Evolutionary conservation across 2,329 filamentous ascomycete species (phyloP).

Genomic region (Akanthomyces dipterigenus): DNA sequence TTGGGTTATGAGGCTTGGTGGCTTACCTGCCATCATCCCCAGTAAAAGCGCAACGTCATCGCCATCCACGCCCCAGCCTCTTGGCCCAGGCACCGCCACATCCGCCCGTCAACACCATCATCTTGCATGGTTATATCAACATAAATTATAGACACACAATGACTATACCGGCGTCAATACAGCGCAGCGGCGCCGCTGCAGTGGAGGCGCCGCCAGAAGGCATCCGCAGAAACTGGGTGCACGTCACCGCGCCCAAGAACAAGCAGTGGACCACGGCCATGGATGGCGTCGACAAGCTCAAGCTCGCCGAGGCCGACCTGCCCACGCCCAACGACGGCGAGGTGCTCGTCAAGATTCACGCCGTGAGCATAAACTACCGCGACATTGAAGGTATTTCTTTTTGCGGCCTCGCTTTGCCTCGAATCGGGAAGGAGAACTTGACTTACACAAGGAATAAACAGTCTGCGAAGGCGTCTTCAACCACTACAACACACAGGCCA

Average conservation of each 20-base stretch:
- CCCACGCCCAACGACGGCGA: conserved; percentile 44
- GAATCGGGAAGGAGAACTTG: not conserved
- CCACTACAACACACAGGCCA: conserved; percentile 48
- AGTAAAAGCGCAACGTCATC: not conserved
- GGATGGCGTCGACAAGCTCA: conserved; percentile 49
- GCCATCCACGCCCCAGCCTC: not conserved
- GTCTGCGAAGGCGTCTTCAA: conserved; percentile 61
- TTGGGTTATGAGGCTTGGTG: not conserved
- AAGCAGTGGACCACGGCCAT: conserved; percentile 50
- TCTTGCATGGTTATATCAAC: not conserved
- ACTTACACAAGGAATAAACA: conserved; percentile 21
- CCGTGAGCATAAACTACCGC: conserved; percentile 44
- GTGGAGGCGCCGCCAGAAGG: not conserved
- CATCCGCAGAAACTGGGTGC: conserved; percentile 11
- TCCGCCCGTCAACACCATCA: not conserved
- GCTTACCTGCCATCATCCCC: not conserved
- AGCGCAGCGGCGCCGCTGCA: not conserved
- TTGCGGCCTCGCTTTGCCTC: not conserved
- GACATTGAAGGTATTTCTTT: conserved; percentile 38
- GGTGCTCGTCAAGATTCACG: conserved; percentile 40
- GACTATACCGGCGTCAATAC: not conserved
- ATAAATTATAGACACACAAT: not conserved
- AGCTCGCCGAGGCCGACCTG: conserved; percentile 35
- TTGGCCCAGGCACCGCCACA: not conserved
- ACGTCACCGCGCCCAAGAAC: conserved; percentile 20